Base-by-base conservation (phyloP, 805 yeast genomes). In the Myxozyma nipponensis region DNA sequence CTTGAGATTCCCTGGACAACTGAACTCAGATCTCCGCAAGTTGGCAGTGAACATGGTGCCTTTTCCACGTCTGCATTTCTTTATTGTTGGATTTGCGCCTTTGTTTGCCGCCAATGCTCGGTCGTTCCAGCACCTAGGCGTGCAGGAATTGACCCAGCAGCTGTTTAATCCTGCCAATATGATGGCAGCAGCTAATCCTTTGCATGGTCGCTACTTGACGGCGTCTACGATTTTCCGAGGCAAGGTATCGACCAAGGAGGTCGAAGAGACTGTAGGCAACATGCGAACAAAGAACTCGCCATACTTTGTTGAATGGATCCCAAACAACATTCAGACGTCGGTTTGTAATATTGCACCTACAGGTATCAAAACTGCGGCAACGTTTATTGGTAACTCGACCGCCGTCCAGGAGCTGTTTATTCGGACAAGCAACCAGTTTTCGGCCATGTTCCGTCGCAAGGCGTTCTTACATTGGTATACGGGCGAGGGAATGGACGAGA, bases 401-500 rank as follows among this genome's bases (percentile, higher is more conserved):
- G 84, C 96, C 1, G 86, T 89, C 67, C 95, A 86, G 73, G 95
- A 88, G 70, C 75, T 89, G 64, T 89, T 89, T 73, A 81, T 82
- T 72, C 83, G 96, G 72, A 84, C 86, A 50, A 91, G 91, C 58
- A 87, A 79, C 63, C 96, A 89, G 72, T 89, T 89, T 72, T 76
- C 83, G 62, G 90, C 89, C 54, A 89, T 89, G 96, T 89, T 85
- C 72, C 80, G 86, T 69, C 86, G 93, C 75, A 85, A 84, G 70
- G 96, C 96, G 58, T 89, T 89, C 81, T 82, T 89, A 73, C 96
- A 89, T 72, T 89, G 96, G 96, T 89, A 87, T 73, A 86, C 93
- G 7, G 78, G 83, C 62, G 96, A 89, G 72, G 96, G 96, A 74
- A 89, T 89, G 96, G 96, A 89, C 66, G 95, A 84, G 73, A 77